phyloP scores from a whole-genome alignment of 805 yeast genomes.

The Wickerhamiella sergipiensis region DNA sequence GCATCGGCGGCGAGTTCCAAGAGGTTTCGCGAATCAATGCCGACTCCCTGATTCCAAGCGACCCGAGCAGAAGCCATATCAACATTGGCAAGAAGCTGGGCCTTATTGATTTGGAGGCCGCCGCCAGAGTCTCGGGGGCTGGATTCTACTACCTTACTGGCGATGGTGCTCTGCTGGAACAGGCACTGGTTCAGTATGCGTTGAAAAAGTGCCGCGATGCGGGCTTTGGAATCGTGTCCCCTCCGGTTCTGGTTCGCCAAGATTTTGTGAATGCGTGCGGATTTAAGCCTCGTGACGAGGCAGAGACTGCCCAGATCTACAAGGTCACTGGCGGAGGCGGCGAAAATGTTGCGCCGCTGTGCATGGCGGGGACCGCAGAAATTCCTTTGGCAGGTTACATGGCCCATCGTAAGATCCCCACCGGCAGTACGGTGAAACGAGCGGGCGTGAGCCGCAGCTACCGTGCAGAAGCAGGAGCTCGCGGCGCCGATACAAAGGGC shows the following conservation, averaged over 20 bases:
- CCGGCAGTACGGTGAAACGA: conserved; percentile 11
- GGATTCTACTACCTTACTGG: conserved; percentile 57
- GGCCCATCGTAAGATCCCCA: conserved; percentile 35
- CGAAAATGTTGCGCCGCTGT: conserved; percentile 28
- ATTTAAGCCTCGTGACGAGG: conserved; percentile 81
- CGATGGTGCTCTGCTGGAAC: conserved; percentile 80
- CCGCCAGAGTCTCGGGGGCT: conserved; percentile 64
- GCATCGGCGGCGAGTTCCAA: conserved; percentile 11
- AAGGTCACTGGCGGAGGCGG: conserved; percentile 32
- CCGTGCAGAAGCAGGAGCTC: conserved; percentile 94
- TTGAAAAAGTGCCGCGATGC: conserved; percentile 45
- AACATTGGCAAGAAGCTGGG: conserved; percentile 54
- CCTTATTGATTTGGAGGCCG: conserved; percentile 55
- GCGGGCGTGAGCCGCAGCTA: conserved; percentile 71
- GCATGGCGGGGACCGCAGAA: conserved; percentile 90
- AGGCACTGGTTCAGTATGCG: conserved; percentile 75
- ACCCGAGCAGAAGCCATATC: conserved; percentile 40
- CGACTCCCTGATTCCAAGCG: conserved; percentile 4
- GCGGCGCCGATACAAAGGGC: conserved; percentile 87
- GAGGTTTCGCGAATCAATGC: conserved; percentile 14
- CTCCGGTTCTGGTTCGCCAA: conserved; percentile 74
- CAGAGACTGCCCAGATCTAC: conserved; percentile 76
- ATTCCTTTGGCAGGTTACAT: conserved; percentile 79
- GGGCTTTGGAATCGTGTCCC: conserved; percentile 60
- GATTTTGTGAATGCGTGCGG: conserved; percentile 84